Percentiles rank a stretch among this genome's conserved stretches.
Evolutionary conservation across 352 stramenopile species (phyloP).

Genomic region (Phytopythium helicoides): DNA sequence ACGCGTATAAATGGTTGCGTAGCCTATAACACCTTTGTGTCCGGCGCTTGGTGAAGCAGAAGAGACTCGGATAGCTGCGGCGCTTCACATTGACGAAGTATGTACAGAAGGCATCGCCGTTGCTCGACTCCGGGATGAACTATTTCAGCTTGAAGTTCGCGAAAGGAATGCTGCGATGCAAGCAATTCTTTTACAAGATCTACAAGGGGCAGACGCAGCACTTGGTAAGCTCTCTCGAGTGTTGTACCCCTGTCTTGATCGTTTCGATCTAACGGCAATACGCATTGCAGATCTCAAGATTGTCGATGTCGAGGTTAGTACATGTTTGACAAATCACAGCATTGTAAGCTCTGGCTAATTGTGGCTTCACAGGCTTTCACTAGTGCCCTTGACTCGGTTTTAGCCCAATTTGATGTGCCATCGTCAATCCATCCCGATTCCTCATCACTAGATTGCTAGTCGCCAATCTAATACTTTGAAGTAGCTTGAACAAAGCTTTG

Average conservation of each 20-base stretch:
- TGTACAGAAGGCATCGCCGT: conserved; percentile 6
- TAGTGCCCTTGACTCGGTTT: conserved; percentile 42
- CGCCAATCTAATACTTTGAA: no score
- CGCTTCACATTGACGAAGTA: conserved; percentile 6
- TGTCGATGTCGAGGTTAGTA: conserved; percentile 40
- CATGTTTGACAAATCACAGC: not conserved
- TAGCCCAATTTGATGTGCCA: conserved; percentile 42
- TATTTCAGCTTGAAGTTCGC: conserved; percentile 58
- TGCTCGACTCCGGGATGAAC: conserved; percentile 32
- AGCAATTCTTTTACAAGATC: conserved; percentile 30
- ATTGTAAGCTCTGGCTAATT: not conserved
- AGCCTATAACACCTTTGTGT: not conserved
- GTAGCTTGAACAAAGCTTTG: no score
- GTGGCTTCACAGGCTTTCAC: conserved; percentile 27
- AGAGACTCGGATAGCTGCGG: conserved; percentile 14
- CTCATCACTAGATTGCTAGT: no score
- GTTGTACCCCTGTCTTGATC: not conserved
- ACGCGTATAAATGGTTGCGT: not conserved
- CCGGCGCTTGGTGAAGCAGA: conserved; percentile 14
- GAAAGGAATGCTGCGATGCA: conserved; percentile 36
- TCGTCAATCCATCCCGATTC: no score
- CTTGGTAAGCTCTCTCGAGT: conserved; percentile 19
- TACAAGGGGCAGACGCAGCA: conserved; percentile 29
- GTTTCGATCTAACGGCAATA: not conserved
- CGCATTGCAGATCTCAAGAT: conserved; percentile 32